Evolutionary conservation across 2,329 filamentous ascomycete species (phyloP).

Genomic region (Aspergillus sp.): DNA sequence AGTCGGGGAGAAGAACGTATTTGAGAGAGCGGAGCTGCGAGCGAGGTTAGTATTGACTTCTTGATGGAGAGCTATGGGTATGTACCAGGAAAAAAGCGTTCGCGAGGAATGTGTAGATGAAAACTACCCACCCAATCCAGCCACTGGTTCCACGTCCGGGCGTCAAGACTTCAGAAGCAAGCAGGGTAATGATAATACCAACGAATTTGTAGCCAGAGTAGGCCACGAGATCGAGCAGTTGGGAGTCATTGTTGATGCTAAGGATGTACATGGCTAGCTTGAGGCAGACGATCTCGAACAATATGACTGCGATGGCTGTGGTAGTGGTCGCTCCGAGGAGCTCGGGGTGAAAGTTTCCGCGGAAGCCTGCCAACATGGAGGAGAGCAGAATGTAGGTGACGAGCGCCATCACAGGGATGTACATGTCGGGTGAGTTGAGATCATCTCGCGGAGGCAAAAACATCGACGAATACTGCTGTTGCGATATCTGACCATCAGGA

Average conservation of each 20-base stretch:
- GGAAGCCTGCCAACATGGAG: slow-evolving; percentile 84
- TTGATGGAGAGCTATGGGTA: slow-evolving; percentile 15
- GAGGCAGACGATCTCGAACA: slow-evolving; percentile 85
- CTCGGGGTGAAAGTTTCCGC: slow-evolving; percentile 92
- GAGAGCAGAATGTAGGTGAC: slow-evolving; percentile 97
- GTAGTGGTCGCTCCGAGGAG: slow-evolving; percentile 88
- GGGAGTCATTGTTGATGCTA: slow-evolving; percentile 90
- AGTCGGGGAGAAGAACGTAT: slow-evolving; percentile 92
- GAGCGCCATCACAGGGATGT: slow-evolving; percentile 97
- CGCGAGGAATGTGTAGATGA: slow-evolving; percentile 87
- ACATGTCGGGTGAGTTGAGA: slow-evolving; percentile 98
- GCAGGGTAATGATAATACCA: slow-evolving; percentile 87
- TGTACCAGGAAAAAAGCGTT: slow-evolving; percentile 94
- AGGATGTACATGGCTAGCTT: slow-evolving; percentile 93
- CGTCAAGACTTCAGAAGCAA: slow-evolving; percentile 76
- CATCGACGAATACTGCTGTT: slow-evolving; percentile 55
- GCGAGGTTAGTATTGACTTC: neutral
- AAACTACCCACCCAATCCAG: slow-evolving; percentile 86
- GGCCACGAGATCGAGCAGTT: slow-evolving; percentile 89
- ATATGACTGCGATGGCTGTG: slow-evolving; percentile 78
- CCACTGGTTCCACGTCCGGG: slow-evolving; percentile 81
- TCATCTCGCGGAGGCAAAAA: slow-evolving; percentile 94
- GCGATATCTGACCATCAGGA: slow-evolving; percentile 66
- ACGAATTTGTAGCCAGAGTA: slow-evolving; percentile 99
- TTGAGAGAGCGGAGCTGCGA: slow-evolving; percentile 85